A percentile compares a stretch with the other conserved stretches of the same genome.
phyloP scores from a whole-genome alignment of 768 basidiomycete species.

The Termitomyces sp. region DNA sequence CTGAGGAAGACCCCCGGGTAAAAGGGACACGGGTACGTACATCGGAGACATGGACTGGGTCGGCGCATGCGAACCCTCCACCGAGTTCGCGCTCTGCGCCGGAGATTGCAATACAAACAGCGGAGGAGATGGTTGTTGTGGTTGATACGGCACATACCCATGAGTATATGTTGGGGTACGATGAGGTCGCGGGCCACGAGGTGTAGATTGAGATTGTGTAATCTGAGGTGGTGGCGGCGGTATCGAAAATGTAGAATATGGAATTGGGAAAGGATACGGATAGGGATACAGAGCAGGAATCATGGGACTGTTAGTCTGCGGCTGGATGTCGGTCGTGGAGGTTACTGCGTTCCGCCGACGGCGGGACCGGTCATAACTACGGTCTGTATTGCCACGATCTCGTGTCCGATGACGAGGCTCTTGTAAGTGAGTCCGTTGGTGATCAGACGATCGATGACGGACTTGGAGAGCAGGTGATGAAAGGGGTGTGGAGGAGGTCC shows the following conservation, averaged over 20 bases:
- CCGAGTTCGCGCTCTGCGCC: slow-evolving; percentile 8
- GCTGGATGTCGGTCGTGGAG: slow-evolving; percentile 10
- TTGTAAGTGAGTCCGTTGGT: slow-evolving; percentile 15
- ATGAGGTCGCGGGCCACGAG: slow-evolving; percentile 17
- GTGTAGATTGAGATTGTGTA: slow-evolving; percentile 11
- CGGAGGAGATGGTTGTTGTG: slow-evolving; percentile 17
- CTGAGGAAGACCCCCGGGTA: slow-evolving; percentile 10
- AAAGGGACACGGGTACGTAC: slow-evolving; percentile 15
- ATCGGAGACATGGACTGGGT: slow-evolving; percentile 13
- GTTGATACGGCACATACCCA: slow-evolving; percentile 27
- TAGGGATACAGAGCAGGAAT: slow-evolving; percentile 28
- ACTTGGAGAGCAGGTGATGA: slow-evolving; percentile 8
- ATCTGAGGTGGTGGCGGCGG: slow-evolving; percentile 4
- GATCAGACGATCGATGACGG: slow-evolving; percentile 13
- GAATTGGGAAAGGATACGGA: slow-evolving; percentile 23
- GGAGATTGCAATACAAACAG: slow-evolving; percentile 20
- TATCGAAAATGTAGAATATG: slow-evolving; percentile 17
- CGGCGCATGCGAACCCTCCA: slow-evolving; percentile 2
- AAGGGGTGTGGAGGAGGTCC: slow-evolving; percentile 14
- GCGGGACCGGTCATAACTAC: slow-evolving; percentile 7
- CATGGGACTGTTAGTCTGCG: slow-evolving; percentile 15
- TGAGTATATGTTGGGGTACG: slow-evolving; percentile 20
- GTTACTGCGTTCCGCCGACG: slow-evolving; percentile 12
- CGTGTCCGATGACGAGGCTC: slow-evolving; percentile 2
- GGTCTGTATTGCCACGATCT: not conserved